phyloP scores from a whole-genome alignment of 176 grass and related monocot species.

The Carex cristatella region DNA sequence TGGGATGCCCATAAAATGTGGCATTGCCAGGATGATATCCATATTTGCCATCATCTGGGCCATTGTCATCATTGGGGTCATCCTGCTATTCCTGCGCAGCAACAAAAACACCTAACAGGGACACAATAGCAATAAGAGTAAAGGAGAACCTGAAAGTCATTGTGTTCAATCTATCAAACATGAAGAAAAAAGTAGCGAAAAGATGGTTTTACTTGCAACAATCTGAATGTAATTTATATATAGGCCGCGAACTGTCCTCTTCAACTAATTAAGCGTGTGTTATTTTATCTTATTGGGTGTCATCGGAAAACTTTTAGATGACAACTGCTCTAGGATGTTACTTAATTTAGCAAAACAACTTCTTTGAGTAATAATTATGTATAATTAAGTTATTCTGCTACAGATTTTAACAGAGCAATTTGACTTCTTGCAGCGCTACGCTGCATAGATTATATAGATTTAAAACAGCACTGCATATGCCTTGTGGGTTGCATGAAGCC shows the following conservation, averaged over 20 bases:
- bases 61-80: too few relatives aligned
- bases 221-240: background rate
- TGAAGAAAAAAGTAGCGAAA: background rate
- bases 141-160: background rate
- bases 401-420: too few relatives aligned
- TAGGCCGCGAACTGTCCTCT: background rate
- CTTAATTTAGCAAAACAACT: constrained; percentile 22
- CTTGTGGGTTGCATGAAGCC: too few relatives aligned
- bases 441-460: too few relatives aligned
- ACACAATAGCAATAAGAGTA: constrained; percentile 2
- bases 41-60: background rate
- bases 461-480: too few relatives aligned
- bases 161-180: background rate
- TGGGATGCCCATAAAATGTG: constrained; percentile 50
- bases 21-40: background rate
- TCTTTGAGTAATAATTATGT: background rate
- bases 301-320: background rate
- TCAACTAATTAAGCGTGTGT: background rate
- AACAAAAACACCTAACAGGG: constrained; percentile 3
- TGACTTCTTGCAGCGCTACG: too few relatives aligned
- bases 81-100: background rate
- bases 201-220: background rate
- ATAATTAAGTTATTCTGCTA: background rate
- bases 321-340: background rate
- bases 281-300: background rate